Evolutionary conservation across 768 basidiomycete genomes (phyloP).

Genomic region (Sporobolomyces roseus): DNA sequence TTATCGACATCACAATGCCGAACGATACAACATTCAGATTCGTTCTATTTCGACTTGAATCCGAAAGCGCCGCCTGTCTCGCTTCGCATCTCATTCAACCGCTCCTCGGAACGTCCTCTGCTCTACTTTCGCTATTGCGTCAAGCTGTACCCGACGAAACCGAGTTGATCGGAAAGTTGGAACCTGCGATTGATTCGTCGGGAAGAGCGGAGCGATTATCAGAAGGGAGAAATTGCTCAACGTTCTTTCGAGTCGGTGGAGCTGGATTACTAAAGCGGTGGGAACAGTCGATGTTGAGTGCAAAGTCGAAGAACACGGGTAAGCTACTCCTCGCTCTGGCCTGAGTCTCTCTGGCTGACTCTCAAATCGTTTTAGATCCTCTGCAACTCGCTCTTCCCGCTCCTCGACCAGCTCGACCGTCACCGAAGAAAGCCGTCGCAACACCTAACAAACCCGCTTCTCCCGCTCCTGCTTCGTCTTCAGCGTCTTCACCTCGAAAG

Average conservation of each 20-base stretch:
- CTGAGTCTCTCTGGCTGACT: background rate
- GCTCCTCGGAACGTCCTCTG: constrained; percentile 5
- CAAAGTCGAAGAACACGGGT: constrained; percentile 6
- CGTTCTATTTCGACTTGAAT: constrained; percentile 9
- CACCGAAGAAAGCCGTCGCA: background rate
- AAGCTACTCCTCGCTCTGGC: background rate
- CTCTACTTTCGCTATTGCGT: constrained; percentile 6
- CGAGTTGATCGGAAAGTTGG: background rate
- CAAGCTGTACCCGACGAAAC: background rate
- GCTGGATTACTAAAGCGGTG: constrained; percentile 5
- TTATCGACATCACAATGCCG: constrained; percentile 3
- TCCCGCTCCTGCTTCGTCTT: background rate
- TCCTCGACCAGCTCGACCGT: background rate
- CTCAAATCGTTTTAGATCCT: background rate
- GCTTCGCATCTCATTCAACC: constrained; percentile 25
- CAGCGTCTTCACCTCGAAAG: background rate
- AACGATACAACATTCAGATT: background rate
- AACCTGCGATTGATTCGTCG: constrained; percentile 10
- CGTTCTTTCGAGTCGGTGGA: constrained; percentile 11
- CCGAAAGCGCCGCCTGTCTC: background rate
- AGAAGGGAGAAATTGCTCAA: background rate
- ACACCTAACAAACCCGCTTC: background rate
- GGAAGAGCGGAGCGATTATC: constrained; percentile 7
- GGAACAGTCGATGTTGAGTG: background rate
- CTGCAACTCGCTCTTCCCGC: constrained; percentile 16